phyloP scores from a whole-genome alignment of 2,329 filamentous ascomycete species.

The Incumbomyces delicatus region DNA sequence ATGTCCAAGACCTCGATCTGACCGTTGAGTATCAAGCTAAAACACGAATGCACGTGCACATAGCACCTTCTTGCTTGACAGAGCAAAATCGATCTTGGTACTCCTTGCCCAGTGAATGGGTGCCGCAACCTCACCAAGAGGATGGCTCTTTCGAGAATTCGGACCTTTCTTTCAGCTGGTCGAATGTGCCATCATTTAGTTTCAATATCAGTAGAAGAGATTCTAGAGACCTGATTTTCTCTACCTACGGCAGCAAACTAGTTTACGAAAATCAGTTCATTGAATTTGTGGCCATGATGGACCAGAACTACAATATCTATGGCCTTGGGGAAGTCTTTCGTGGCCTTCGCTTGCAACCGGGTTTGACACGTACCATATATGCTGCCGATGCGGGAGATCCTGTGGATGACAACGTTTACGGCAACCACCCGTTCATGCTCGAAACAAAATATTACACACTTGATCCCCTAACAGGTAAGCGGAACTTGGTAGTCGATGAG shows the following conservation, averaged over 20 bases:
- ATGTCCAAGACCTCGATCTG: conserved; percentile 57
- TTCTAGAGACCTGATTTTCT: conserved; percentile 58
- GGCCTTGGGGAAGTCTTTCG: conserved; percentile 67
- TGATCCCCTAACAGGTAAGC: conserved; percentile 31
- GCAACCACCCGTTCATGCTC: conserved; percentile 67
- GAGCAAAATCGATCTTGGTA: conserved; percentile 57
- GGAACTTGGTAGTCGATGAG: conserved; percentile 44
- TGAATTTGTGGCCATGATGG: conserved; percentile 57
- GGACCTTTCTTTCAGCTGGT: conserved; percentile 45
- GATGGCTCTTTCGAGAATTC: conserved; percentile 25
- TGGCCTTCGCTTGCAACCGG: conserved; percentile 60
- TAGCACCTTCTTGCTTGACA: conserved; percentile 55
- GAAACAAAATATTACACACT: conserved; percentile 66
- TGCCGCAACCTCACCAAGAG: conserved; percentile 47
- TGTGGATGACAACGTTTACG: conserved; percentile 59
- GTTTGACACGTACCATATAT: conserved; percentile 59
- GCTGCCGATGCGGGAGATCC: conserved; percentile 59
- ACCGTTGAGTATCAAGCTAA: conserved; percentile 57
- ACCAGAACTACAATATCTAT: conserved; percentile 65
- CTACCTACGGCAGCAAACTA: conserved; percentile 52
- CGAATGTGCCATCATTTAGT: conserved; percentile 48
- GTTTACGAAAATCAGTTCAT: conserved; percentile 72
- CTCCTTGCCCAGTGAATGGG: conserved; percentile 52
- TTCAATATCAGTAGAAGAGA: conserved; percentile 48
- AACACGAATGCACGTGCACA: conserved; percentile 60